Base-by-base conservation (phyloP, 169 alveolate genomes). In the Eimeria sp. region DNA sequence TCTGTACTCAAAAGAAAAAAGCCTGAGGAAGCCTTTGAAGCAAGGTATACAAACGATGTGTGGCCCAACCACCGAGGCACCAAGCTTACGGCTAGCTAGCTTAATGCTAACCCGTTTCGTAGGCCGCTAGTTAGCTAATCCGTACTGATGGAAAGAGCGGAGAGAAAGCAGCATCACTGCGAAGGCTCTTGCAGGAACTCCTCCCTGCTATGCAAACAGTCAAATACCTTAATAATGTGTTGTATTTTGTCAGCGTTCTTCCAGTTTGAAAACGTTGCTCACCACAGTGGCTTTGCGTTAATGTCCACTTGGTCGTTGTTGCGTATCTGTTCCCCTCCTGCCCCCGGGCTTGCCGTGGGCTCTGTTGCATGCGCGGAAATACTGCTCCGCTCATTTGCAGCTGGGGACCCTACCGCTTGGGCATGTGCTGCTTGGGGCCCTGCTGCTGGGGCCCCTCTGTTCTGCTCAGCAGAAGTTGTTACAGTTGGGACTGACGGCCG, bases 361-460 rank as follows among this genome's bases (percentile, higher is more conserved):
- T 70, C 47, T 27, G 80, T 34, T 70, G 80, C 80, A n/a, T 2
- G n/a, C 80, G 80, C 27, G 80, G 49, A 4, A 47, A 20, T n/a
- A 7, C 16, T 54, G 61, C 61, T 54, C 20, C 6, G 10, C 16
- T 14, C 61, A 54, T 54, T 54, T 54, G 61, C 61, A 54, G 61
- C 61, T 7, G 61, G 61, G 61, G 61, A 54, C 16, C 6, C 61
- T 54, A 14, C 61, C 40, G 40, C 40, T 65, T 20, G 76, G 76
- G 76, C 34, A 27, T 9, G 14, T 16, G 43, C 22, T 65, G 76
- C 76, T 16, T 20, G 2, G 1, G 76, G 34, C 40, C 4, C 76
- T 27, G 80, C 47, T 70, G 80, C 80, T 70, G 80, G 51, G 47
- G 47, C 80, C n/a, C n/a, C 70, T 18, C 70, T 25, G 70, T 61